Base-by-base conservation (phyloP, 306 rosid genomes). In the Medicago arabica region DNA sequence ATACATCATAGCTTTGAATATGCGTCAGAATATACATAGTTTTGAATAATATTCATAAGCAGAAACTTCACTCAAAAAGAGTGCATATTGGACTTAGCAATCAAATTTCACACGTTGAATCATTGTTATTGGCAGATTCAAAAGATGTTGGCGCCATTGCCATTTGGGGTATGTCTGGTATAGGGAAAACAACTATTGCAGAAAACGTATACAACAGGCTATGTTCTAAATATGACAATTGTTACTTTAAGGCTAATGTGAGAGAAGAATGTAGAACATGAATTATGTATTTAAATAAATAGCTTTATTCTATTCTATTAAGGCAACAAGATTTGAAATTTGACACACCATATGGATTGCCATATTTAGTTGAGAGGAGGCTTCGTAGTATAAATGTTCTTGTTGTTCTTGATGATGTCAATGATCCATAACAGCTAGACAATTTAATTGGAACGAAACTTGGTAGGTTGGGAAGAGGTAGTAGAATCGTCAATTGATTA, bases 151-250 rank as follows among this genome's bases (percentile, higher is more conserved):
- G 17, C 0, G 3, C 68, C 2, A 17, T 82, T 39, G 82, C 79
- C 17, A 77, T 82, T 1, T 72, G 79, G 79, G 85, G 76, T 2
- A 72, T 82, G 61, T 64, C 67, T 2, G 79, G 82, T 2, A 38
- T 77, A 0, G 77, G 82, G 4, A 78, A 71, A 7, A 82, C 85
- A 10, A 77, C 82, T 0, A 59, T 77, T 38, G 79, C 82, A 0
- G 38, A 41, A 34, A 53, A 28, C 16, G 5, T 82, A 17, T 77
- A 7, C 40, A 4, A 9, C 2, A 65, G n/a, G 51, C 14, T 77
- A 0, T 4, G 23, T 13, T 25, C 0, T 36, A 51, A 49, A 16
- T 83, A 34, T 18, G 86, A 78, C 8, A 21, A 62, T 16, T 62
- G 3, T 9, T 38, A 64, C 23, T 78, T 67, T 50, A 3, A 79